Conservation (phyloP, 305 asterid genomes). For the Nicotiana rustica region DNA sequence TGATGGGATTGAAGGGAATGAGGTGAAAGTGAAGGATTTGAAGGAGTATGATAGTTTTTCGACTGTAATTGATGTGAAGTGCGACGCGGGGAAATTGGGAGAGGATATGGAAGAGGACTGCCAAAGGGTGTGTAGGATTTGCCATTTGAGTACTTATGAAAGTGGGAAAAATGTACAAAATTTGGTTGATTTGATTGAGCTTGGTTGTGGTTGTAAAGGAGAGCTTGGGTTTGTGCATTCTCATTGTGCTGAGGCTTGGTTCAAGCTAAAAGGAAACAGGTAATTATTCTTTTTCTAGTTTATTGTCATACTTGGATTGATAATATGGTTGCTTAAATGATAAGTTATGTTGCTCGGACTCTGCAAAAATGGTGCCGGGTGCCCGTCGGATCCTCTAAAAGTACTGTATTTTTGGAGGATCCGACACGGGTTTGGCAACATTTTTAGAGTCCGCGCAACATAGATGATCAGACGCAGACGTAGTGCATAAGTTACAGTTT, state of each 20-base stretch:
- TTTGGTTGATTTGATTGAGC: conserved; percentile 61
- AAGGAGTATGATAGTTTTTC: conserved; percentile 42
- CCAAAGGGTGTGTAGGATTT: conserved; percentile 73
- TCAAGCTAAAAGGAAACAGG: conserved; percentile 82
- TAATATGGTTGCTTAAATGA: no score
- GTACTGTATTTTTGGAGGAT: no score
- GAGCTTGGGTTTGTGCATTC: conserved; percentile 82
- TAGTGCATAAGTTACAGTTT: no score
- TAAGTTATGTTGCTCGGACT: no score
- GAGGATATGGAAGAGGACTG: conserved; percentile 41
- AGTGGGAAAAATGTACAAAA: conserved; percentile 42
- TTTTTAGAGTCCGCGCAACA: no score
- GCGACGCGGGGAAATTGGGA: conserved; percentile 26
- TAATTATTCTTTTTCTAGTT: conserved; percentile 34
- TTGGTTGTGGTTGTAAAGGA: conserved; percentile 93
- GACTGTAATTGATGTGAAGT: conserved; percentile 51
- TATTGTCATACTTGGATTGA: background rate
- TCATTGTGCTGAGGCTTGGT: conserved; percentile 89
- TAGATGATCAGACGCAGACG: no score
- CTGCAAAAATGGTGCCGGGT: no score
- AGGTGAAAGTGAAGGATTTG: conserved; percentile 39
- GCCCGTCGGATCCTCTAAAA: no score
- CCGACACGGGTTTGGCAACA: no score
- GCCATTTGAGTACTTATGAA: conserved; percentile 77
- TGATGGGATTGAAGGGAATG: conserved; percentile 38